Evolutionary conservation across 352 stramenopile genomes (phyloP), one percentile per base, ranked within the genome.

Genomic region (Phytophthora cryptogea): DNA sequence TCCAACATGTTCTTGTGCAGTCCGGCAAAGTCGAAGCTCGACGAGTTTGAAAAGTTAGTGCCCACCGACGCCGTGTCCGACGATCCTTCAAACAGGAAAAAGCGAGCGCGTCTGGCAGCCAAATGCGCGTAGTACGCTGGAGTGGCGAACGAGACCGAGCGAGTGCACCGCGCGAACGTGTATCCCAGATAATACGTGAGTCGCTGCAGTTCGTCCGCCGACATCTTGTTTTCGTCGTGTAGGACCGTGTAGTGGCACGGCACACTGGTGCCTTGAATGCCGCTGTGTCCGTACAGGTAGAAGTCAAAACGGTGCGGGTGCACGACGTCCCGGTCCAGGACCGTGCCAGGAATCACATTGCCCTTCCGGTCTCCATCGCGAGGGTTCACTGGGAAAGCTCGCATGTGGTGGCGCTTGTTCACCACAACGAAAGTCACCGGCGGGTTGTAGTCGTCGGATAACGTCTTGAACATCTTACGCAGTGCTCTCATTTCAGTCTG

Each of bases 401-500:
- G 74, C 45, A 83, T 92, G 69, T 95, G 80, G 72, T 96, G 88
- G 17, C 88, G 84, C 72, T 96, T 96, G 63, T 95, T 86, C 16
- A 93, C 83, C 11, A 94, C 61, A 17, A 96, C 75, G 57, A 96
- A 95, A 28, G 88, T 94, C 62, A 96, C 88, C 14, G 70, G 63
- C 10, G 88, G 88, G 3, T 60, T 61, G 59, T 95, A 96, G 10
- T 59, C 73, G 0, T 69, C 40, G 35, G 89, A 74, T n/a, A 95
- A 30, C 43, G 54, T 55, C 30, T 74, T 68, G 36, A 85, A 94
- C 14, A 83, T 78, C 54, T 68, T 66, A 28, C 81, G 76, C 10
- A 92, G 72, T 16, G 86, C 82, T 85, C 47, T 83, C 86, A 96
- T 89, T 46, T 88, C 88, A 6, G 63, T 69, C 52, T 90, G 69